Evolutionary conservation across 352 stramenopile species (phyloP), one percentile per base, ranked within the genome.

Genomic region (Phytopythium litorale): DNA sequence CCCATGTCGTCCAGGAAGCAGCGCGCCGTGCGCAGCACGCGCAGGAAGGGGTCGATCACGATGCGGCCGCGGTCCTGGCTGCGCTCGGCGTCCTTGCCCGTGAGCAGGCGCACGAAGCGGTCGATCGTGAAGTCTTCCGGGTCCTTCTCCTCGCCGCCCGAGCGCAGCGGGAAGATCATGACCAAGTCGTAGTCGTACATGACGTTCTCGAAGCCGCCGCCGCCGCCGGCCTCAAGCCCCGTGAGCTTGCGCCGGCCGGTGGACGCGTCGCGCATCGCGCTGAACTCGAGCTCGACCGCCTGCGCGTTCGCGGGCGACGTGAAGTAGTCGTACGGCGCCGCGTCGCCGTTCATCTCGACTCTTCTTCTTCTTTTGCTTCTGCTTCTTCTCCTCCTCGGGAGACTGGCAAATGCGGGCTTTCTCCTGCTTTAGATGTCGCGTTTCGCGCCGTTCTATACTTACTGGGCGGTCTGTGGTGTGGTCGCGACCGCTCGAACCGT

Each of bases 131-230:
- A 94, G 30, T 84, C 67, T 35, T 86, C 69, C 19, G 79, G 73
- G 46, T 89, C 75, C 68, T 92, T 92, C 38, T 67, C 50, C 54
- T 92, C 81, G 55, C 79, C 85, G 42, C 79, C 81, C 28, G 84
- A 63, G 46, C 81, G 82, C 6, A 73, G 72, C 15, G 82, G 73
- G 58, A 94, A 94, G 66, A 92, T 84, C 80, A 94, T 84, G 58
- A 94, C 84, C 52, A 94, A 67, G 63, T 93, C 84, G 60, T 87
- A 68, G 57, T 85, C 84, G 76, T 91, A 91, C 60, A 91, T 49
- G 58, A 70, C 75, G 65, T 82, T 86, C 82, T 75, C 28, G 63
- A 3, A 63, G 49, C 15, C 51, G 18, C 12, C 64, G 49, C 15
- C 51, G 18, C 12, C 15, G 28, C 18, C 46, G 21, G 13, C 12